Base-by-base conservation (phyloP, 345 rosid species). In the Euphorbia lathyris region DNA sequence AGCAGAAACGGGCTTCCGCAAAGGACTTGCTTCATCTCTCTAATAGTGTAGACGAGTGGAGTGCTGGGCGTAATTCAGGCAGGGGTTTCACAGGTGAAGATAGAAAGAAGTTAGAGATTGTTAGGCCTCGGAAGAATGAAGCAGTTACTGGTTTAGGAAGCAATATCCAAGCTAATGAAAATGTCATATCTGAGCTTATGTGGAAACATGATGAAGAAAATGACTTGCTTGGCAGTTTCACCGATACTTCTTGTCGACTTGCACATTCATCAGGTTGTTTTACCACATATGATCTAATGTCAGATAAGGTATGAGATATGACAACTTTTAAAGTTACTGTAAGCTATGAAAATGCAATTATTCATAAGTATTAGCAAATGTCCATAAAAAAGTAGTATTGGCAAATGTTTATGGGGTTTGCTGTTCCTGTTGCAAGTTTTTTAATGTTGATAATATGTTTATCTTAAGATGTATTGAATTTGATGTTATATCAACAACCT, bases 191-290 rank as follows among this genome's bases (percentile, higher is more conserved):
- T 34, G 81, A 78, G 34, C 36, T 79, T 71, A 61, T 78, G 65
- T 77, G 84, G 86, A 84, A 80, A 79, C 74, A 65, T 20, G 69
- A 74, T 58, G 85, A 76, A 48, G 84, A 72, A 69, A 76, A 60
- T 71, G 63, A 64, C 51, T 42, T 76, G 62, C 63, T 73, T 42
- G 26, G 66, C 68, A 78, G 72, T 75, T 73, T 78, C 36, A 58
- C 77, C 13, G 79, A 76, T 75, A 71, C 75, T 20, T 73, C 85
- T 58, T 73, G 78, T 65, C 77, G 58, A 48, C 50, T 67, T 14
- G 72, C 70, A 53, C 83, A 72, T 59, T 68, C 83, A 61, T 67
- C 83, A 36, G 70, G 65, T 43, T 50, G 69, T 73, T 77, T 80
- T 58, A 82, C 84, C 14, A 13, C 82, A 42, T 80, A 73, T 64